Evolutionary conservation across 345 rosid species (phyloP), one percentile per base, ranked within the genome.

Genomic region (Capsella bursapastoris): DNA sequence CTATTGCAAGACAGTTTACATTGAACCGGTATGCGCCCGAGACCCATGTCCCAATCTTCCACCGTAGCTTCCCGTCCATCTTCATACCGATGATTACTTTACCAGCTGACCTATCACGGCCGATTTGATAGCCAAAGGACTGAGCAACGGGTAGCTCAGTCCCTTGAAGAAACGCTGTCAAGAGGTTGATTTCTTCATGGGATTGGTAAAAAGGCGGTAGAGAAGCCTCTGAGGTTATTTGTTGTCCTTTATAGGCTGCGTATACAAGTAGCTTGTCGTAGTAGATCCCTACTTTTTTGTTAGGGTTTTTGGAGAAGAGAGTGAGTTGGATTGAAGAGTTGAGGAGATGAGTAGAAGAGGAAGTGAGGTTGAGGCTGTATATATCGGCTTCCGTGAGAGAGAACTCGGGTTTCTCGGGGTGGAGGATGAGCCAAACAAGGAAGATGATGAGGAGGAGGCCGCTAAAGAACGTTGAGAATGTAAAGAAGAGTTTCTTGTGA

Each of bases 21-120:
- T 85, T 82, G 58, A 94, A 77, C 63, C 80, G 80, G 71, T 90
- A 87, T 3, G 83, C 65, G 2, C 93, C 88, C 0, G 98, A 94
- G 68, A 94, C 96, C 92, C 97, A 91, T 50, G 88, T 85, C 27
- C 98, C 95, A 2, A 89, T 86, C 74, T 88, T 89, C 97, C 98
- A 93, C 50, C 95, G 66, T 14, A 91, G 77, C 80, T 83, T 82
- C 14, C 96, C 98, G 14, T 82, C 83, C 64, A 82, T 76, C 85
- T 85, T 93, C 49, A 91, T 22, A 61, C 64, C 86, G 12, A 89
- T 56, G 35, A 76, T 78, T 7, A 91, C 57, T 59, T 76, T 89
- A 32, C 98, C 98, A 0, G 71, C 77, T 0, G 57, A 71, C 78
- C 83, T 84, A 68, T 91, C 97, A 18, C 86, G 87, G 16, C 72